Conservation (phyloP, 495 filamentous ascomycete genomes). For the Echria macrotheca region DNA sequence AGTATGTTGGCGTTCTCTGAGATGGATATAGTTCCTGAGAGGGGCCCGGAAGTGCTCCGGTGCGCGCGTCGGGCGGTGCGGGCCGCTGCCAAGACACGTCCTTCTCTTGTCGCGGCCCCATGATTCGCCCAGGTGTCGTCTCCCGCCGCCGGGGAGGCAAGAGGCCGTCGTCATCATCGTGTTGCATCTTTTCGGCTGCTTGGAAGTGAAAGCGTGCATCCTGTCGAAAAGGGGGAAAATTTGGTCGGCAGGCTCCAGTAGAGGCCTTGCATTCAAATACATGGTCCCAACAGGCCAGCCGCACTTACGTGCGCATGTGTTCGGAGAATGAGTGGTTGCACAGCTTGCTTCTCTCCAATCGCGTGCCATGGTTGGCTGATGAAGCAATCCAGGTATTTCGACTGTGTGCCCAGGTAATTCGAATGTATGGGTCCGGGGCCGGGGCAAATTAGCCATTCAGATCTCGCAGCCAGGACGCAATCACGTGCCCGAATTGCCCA, state of each 20-base stretch:
- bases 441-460: no score
- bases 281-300: background rate
- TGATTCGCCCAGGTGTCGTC: slow-evolving; percentile 2
- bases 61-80: background rate
- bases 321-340: no score
- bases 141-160: slow-evolving; percentile 2
- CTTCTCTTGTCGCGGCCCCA: slow-evolving; percentile 1
- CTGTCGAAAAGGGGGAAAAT: background rate
- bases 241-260: background rate
- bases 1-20: background rate
- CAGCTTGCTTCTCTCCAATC: no score
- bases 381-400: no score
- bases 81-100: background rate
- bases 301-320: background rate
- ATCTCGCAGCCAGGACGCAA: no score
- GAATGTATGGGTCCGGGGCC: no score
- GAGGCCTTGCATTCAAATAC: background rate
- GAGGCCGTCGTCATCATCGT: background rate
- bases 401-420: no score
- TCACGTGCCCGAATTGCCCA: no score
- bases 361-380: no score
- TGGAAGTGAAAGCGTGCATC: background rate
- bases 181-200: slow-evolving; percentile 3
- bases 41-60: background rate
- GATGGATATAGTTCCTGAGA: background rate